These are phyloP conservation scores for Malus asiatica DNA, from an alignment of 306 rosid species.

Conservation along the genomic window DNA sequence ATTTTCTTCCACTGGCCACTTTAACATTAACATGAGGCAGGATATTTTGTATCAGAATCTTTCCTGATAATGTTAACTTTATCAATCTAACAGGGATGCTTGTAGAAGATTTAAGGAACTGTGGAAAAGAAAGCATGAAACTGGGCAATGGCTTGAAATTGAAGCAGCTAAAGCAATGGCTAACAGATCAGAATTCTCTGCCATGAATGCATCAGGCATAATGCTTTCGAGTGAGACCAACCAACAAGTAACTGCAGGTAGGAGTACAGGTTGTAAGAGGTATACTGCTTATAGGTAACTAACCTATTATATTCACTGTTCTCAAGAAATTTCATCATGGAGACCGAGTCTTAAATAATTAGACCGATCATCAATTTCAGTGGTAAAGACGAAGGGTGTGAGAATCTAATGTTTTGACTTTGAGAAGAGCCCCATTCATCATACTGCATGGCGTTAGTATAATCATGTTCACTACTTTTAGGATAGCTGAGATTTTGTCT, in stretches of 20 bases:
- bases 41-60: constrained; percentile 4
- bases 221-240: constrained; percentile 51
- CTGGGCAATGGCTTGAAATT: constrained; percentile 95
- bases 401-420: not conserved
- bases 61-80: constrained; percentile 9
- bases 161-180: constrained; percentile 75
- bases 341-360: no score
- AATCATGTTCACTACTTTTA: not conserved
- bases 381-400: no score
- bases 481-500: constrained; percentile 11
- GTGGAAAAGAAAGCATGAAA: constrained; percentile 96
- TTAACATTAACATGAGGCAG: constrained; percentile 1
- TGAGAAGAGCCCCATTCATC: not conserved
- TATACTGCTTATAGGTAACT: constrained; percentile 7
- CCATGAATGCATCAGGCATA: constrained; percentile 61
- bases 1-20: constrained; percentile 10
- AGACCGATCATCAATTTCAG: no score
- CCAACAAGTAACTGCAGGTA: constrained; percentile 53
- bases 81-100: constrained; percentile 60
- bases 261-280: not conserved
- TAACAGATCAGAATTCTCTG: constrained; percentile 51
- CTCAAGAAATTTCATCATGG: not conserved
- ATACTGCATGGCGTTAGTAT: not conserved
- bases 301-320: not conserved
- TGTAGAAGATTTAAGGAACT: constrained; percentile 66